Base-by-base conservation (phyloP, 192 early-diverging fungal genomes). In the Anaeromyces robustus region DNA sequence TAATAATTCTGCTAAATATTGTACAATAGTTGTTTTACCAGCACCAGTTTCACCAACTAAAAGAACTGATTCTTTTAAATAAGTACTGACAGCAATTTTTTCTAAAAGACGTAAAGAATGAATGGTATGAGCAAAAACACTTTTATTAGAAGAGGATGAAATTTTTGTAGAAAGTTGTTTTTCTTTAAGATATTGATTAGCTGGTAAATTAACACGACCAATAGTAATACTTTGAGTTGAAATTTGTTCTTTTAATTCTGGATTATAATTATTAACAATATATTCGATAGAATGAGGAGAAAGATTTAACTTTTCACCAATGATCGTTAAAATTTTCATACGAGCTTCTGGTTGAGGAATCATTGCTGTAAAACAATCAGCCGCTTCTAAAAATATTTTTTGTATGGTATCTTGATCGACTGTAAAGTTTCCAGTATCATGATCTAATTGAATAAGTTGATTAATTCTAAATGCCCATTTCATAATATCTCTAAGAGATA, bases 11-110 rank as follows among this genome's bases (percentile, higher is more conserved):
- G 98, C 96, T 30, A 99, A 88, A 77, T 94, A 92, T 86, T 99
- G 98, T 22, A 99, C 93, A 12, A 95, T 92, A 0, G 97, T 96
- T 0, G 98, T 99, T 87, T 99, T 99, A 78, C 98, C 98, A 12
- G 96, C 96, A 79, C 98, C 98, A 0, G 98, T 99, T 83, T 99
- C 98, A 78, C 98, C 98, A 7, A 97, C 92, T 19, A 99, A 87
- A 30, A 99, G 84, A 0, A 95, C 90, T 18, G 97, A 95, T 82
- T 98, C 96, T 29, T 88, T 89, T 80, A 95, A 86, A 79, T 89
- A 87, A 29, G 95, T 91, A 80, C 91, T 92, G 12, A 94, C 91
- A 18, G 96, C 94, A 29, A 99, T 86, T 78, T 91, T 89, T 84
- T 98, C 96, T 84, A 99, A 82, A 22, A 97, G 86, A 29, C 94